phyloP scores from a whole-genome alignment of 2,329 filamentous ascomycete genomes.

The Cladosporium phlei region DNA sequence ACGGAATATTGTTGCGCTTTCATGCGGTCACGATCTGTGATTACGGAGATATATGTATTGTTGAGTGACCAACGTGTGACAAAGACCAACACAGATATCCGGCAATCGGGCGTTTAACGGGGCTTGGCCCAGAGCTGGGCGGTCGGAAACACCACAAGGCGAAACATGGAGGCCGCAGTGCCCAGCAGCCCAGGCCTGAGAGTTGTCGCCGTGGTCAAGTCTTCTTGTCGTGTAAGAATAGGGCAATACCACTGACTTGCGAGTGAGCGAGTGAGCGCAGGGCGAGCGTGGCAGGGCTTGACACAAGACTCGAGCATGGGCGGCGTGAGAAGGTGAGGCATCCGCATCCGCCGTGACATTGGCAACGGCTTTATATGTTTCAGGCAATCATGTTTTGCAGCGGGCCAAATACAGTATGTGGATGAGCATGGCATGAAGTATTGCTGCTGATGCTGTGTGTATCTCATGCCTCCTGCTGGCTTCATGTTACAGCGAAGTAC shows the following conservation, averaged over 20 bases:
- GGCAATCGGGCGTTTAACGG: constrained; percentile 2
- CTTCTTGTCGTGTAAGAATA: too few relatives aligned
- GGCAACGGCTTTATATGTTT: constrained; percentile 9
- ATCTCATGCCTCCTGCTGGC: too few relatives aligned
- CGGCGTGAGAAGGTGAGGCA: not conserved
- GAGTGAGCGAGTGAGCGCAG: not conserved
- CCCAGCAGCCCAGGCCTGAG: constrained; percentile 1
- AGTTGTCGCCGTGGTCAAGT: not conserved
- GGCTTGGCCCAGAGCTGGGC: constrained; percentile 9
- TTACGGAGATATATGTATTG: not conserved
- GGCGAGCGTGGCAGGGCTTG: constrained; percentile 8
- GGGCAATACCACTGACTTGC: too few relatives aligned
- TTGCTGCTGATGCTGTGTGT: too few relatives aligned
- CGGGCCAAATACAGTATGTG: too few relatives aligned
- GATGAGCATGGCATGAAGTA: too few relatives aligned
- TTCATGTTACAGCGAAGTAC: too few relatives aligned
- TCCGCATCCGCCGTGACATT: constrained; percentile 10
- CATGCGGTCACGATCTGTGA: too few relatives aligned
- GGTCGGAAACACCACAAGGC: not conserved
- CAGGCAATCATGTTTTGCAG: constrained; percentile 5
- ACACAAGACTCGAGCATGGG: constrained; percentile 1
- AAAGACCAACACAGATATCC: not conserved
- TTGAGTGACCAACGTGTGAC: not conserved
- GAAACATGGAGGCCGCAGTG: constrained; percentile 4
- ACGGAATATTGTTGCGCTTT: too few relatives aligned